A percentile compares a stretch with the other conserved stretches of the same genome.
Conservation (phyloP, 2,329 filamentous ascomycete genomes). For the Botrytis squamosa region DNA sequence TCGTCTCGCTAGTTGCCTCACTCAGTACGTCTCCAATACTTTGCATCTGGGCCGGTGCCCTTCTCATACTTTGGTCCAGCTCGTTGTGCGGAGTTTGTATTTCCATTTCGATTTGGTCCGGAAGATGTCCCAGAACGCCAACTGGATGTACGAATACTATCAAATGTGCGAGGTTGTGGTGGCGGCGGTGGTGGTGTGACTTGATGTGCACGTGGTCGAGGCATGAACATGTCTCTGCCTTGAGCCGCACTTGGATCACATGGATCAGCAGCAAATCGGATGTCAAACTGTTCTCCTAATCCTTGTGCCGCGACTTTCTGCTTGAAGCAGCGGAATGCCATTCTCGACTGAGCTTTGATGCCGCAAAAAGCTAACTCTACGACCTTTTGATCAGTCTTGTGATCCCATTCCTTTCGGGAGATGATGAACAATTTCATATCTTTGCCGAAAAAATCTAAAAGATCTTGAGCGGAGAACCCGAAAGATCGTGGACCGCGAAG, state of each 20-base stretch:
- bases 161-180: background rate
- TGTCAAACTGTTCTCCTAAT: slow-evolving; percentile 9
- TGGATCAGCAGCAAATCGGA: slow-evolving; percentile 20
- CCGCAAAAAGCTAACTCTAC: slow-evolving; percentile 20
- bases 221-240: slow-evolving; percentile 11
- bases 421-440: slow-evolving; percentile 25
- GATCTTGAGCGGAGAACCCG: background rate
- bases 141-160: background rate
- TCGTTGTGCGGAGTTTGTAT: background rate
- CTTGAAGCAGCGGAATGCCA: slow-evolving; percentile 21
- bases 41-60: background rate
- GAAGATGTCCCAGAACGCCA: background rate
- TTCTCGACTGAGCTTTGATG: slow-evolving; percentile 16
- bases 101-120: too few relatives aligned
- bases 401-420: slow-evolving; percentile 5
- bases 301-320: background rate
- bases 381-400: background rate
- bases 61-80: background rate
- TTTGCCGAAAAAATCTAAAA: slow-evolving; percentile 19
- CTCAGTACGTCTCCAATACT: background rate
- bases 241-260: slow-evolving; percentile 20
- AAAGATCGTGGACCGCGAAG: slow-evolving; percentile 19
- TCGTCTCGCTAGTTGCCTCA: background rate
- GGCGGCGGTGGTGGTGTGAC: background rate
- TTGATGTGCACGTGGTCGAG: background rate